Evolutionary conservation across 257 asterid genomes (phyloP).

Genomic region (Euphrasia confusa): DNA sequence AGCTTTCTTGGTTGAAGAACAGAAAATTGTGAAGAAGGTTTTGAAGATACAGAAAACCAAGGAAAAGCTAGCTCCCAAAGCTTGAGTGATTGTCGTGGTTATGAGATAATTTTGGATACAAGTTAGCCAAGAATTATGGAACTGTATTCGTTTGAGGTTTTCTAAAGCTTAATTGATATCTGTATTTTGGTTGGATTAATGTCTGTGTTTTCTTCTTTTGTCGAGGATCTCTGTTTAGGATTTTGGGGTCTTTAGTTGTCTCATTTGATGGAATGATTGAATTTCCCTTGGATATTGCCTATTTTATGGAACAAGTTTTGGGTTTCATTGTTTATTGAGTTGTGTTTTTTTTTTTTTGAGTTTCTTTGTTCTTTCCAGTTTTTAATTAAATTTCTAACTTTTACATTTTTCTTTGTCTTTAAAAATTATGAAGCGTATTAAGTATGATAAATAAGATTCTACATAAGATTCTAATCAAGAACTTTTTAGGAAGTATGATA

Average conservation of each 20-base stretch:
- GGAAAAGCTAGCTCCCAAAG: constrained; percentile 57
- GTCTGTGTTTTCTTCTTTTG: background rate
- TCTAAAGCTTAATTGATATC: background rate
- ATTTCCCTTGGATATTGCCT: background rate
- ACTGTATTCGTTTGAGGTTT: constrained; percentile 1
- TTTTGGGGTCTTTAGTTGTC: background rate
- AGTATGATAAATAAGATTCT: too few relatives aligned
- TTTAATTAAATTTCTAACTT: too few relatives aligned
- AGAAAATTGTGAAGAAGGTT: constrained; percentile 79
- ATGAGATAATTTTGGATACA: background rate
- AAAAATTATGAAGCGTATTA: too few relatives aligned
- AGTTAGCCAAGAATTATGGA: background rate
- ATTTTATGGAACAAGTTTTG: background rate
- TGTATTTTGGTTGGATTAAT: background rate
- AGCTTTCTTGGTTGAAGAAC: constrained; percentile 76
- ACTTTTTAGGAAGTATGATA: too few relatives aligned
- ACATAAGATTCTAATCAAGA: too few relatives aligned
- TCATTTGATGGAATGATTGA: background rate
- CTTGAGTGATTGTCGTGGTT: background rate
- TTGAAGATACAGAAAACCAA: constrained; percentile 78
- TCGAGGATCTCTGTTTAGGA: background rate
- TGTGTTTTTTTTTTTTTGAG: too few relatives aligned
- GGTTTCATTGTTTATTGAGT: background rate
- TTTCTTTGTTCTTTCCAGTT: too few relatives aligned
- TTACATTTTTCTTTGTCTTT: too few relatives aligned